phyloP scores from a whole-genome alignment of 176 grass and related monocot genomes.

The Pontederia crassipes region DNA sequence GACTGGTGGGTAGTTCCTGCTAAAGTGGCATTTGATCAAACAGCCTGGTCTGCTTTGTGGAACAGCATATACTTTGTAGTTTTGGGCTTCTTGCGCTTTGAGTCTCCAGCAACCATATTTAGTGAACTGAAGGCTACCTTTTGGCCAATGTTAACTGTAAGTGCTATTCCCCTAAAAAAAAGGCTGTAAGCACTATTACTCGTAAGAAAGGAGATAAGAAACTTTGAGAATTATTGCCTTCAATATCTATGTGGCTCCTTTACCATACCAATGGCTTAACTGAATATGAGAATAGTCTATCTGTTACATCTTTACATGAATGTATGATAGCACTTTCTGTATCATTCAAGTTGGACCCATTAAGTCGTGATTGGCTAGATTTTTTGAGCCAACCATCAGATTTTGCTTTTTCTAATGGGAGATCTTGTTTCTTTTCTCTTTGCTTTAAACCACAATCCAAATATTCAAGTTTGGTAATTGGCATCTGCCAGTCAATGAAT shows the following conservation, averaged over 20 bases:
- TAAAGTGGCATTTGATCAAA: slow-evolving; percentile 89
- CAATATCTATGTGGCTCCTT: no score
- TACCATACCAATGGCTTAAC: neutral
- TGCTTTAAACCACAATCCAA: no score
- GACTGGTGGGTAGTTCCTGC: slow-evolving; percentile 94
- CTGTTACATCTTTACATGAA: no score
- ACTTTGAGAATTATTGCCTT: neutral
- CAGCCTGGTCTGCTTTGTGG: slow-evolving; percentile 78
- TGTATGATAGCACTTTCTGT: no score
- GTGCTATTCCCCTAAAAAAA: slow-evolving; percentile 7
- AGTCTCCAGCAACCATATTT: slow-evolving; percentile 66
- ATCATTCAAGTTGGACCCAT: no score
- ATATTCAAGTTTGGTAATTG: no score
- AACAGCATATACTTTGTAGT: slow-evolving; percentile 88
- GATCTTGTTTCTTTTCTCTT: no score
- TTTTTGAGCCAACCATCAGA: no score
- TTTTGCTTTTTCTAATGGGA: no score
- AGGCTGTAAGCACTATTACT: no score
- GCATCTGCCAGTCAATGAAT: no score
- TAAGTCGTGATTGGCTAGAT: no score
- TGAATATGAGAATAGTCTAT: neutral
- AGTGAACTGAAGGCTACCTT: slow-evolving; percentile 76
- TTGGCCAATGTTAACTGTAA: slow-evolving; percentile 95
- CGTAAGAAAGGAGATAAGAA: neutral
- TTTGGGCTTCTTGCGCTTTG: slow-evolving; percentile 65